Percentiles rank a stretch among this genome's conserved stretches.
Evolutionary conservation across 306 rosid species (phyloP).

Genomic region (Vachellia pachyceras): DNA sequence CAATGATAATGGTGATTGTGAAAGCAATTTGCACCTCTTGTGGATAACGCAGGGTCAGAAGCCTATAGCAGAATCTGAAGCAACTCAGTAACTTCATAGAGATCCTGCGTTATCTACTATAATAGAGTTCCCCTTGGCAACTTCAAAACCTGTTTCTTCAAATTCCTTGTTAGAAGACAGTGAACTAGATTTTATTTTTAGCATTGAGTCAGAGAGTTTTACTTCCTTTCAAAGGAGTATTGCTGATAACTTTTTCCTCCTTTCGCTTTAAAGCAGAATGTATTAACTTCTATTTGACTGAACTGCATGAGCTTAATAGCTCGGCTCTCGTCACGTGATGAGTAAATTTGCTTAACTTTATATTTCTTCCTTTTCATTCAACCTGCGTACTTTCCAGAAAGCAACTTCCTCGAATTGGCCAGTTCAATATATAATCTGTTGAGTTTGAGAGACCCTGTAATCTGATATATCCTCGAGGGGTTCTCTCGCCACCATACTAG

Average conservation of each 20-base stretch:
- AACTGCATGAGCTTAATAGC: background rate
- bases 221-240: constrained; percentile 3
- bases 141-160: constrained; percentile 39
- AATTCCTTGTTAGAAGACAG: background rate
- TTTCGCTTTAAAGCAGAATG: constrained; percentile 15
- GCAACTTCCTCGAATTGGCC: background rate
- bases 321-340: too few species aligned
- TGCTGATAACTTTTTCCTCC: constrained; percentile 9
- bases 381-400: background rate
- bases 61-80: background rate
- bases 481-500: background rate
- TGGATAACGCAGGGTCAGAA: constrained; percentile 14
- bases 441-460: background rate
- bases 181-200: constrained; percentile 18
- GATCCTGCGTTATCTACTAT: constrained; percentile 29
- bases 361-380: too few species aligned
- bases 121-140: constrained; percentile 52
- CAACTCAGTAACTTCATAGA: constrained; percentile 6
- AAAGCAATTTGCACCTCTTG: constrained; percentile 17
- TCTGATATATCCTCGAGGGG: background rate
- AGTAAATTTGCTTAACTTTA: too few species aligned
- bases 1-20: background rate
- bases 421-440: too few species aligned
- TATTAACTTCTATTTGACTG: constrained; percentile 15
- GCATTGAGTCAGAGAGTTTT: constrained; percentile 7